Evolutionary conservation across 495 filamentous ascomycete genomes (phyloP).

Genomic region (Melanomma pulvis-pyrius): DNA sequence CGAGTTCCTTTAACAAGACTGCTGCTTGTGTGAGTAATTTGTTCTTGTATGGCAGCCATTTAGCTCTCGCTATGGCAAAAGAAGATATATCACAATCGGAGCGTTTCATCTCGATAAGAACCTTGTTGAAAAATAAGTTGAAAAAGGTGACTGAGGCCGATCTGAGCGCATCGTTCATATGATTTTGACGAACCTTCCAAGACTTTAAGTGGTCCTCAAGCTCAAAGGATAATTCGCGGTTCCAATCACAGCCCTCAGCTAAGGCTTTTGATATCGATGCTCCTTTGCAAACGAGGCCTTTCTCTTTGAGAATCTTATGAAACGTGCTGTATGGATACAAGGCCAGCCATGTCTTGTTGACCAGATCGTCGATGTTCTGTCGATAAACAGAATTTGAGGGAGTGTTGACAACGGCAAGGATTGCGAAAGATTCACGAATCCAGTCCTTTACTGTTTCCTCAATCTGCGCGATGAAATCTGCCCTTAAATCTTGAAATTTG

Average conservation of each 20-base stretch:
- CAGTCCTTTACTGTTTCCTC: not conserved
- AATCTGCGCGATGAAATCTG: not conserved
- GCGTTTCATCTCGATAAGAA: not conserved
- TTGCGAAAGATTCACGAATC: not conserved
- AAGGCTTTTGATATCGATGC: slow-evolving; percentile 7
- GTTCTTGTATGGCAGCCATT: not conserved
- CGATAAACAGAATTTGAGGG: not conserved
- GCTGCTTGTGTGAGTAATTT: not conserved
- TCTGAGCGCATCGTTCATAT: not conserved
- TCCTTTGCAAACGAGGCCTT: not conserved
- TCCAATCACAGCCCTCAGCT: slow-evolving; percentile 17
- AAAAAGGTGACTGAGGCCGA: not conserved
- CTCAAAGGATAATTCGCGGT: not conserved
- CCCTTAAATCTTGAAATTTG: not conserved
- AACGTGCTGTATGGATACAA: not conserved
- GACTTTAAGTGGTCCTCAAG: not conserved
- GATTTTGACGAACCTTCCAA: not conserved
- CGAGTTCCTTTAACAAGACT: not conserved
- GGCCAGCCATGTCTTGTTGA: not conserved
- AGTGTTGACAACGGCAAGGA: not conserved
- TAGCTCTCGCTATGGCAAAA: not conserved
- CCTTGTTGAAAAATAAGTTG: not conserved
- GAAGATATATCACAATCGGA: not conserved
- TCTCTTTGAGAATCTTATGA: slow-evolving; percentile 15
- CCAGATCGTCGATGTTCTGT: not conserved